These are phyloP conservation scores for Trichoderma aggressivum DNA, from an alignment of 2,329 filamentous ascomycete genomes.

Conservation along the genomic window DNA sequence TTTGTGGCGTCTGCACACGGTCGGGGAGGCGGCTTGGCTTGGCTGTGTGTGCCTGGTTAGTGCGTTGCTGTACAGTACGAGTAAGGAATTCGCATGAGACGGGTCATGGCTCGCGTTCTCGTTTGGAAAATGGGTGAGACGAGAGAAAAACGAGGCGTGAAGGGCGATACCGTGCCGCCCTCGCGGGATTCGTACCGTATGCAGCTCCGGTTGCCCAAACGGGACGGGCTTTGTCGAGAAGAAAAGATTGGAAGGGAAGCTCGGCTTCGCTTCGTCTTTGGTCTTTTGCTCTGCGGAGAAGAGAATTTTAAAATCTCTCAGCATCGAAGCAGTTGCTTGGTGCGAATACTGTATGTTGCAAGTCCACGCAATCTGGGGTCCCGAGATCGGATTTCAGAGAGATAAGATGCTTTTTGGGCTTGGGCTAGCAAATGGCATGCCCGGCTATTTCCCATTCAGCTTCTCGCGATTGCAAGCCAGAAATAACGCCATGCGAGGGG, in stretches of 20 bases:
- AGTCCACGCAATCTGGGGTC: not conserved
- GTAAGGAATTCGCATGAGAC: not conserved
- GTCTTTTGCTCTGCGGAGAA: not conserved
- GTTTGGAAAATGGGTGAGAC: not conserved
- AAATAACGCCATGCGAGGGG: constrained; percentile 17
- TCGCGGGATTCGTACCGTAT: not conserved
- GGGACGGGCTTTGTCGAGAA: not conserved
- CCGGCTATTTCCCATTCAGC: constrained; percentile 1
- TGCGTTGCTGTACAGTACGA: not conserved
- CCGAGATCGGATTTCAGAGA: constrained; percentile 10
- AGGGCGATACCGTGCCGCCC: not conserved
- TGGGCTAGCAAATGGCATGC: not conserved
- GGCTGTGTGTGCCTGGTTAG: not conserved
- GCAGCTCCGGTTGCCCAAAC: not conserved
- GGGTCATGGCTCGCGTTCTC: not conserved
- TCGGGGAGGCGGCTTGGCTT: not conserved
- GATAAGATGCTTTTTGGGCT: not conserved
- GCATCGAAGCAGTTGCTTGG: not conserved
- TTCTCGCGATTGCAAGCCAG: constrained; percentile 9
- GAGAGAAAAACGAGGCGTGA: not conserved
- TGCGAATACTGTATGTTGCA: not conserved
- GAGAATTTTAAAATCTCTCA: constrained; percentile 2
- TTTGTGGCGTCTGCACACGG: not conserved
- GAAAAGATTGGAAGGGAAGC: not conserved
- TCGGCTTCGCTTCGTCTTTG: not conserved